Evolutionary conservation across 2,329 filamentous ascomycete genomes (phyloP), one percentile per base, ranked within the genome.

Genomic region (Ceratocystis ficicola): DNA sequence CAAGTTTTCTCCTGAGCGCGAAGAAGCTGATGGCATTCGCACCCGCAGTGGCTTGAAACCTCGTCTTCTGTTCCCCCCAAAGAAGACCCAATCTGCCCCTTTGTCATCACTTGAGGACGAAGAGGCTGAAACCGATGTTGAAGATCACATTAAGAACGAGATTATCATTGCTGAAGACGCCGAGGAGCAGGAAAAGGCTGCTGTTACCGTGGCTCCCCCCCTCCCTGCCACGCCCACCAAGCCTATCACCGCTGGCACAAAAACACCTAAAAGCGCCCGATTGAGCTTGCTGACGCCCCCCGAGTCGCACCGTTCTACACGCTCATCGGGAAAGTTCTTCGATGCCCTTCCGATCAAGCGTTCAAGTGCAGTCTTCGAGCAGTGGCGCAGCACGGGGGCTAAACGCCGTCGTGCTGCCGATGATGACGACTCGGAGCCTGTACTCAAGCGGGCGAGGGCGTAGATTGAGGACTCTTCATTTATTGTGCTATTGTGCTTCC

Each of bases 11-110:
- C 73, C 76, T 60, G 76, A 76, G 28, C 73, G 69, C 44, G 73
- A 77, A 48, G 72, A 72, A 55, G 75, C 73, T 52, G 75, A 73
- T 7, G 73, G 59, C 70, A 72, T 60, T 74, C 72, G 67, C 73
- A 87, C 86, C 28, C 84, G 87, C 67, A 85, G 86, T n/a, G 78
- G 82, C 1, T 80, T 91, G 72, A 86, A 88, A 74, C 88, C 88
- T 15, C 84, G 86, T 44, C 81, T 90, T 7, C 80, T 92, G 6
- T 92, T 90, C 75, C 83, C 85, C 3, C 75, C 76, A 50, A 77
- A 77, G 68, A 67, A 65, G 59, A 6, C 66, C 2, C 79, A 79
- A 69, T 79, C 79, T 69, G 77, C 72, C 70, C 75, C 72, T 70
- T 75, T 76, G 66, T 2, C 25, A 2, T 73, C 76, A 32, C 74